A percentile compares a stretch with the other conserved stretches of the same genome.
These are phyloP conservation scores for Quercus suber DNA, from an alignment of 306 rosid species.

Conservation along the genomic window DNA sequence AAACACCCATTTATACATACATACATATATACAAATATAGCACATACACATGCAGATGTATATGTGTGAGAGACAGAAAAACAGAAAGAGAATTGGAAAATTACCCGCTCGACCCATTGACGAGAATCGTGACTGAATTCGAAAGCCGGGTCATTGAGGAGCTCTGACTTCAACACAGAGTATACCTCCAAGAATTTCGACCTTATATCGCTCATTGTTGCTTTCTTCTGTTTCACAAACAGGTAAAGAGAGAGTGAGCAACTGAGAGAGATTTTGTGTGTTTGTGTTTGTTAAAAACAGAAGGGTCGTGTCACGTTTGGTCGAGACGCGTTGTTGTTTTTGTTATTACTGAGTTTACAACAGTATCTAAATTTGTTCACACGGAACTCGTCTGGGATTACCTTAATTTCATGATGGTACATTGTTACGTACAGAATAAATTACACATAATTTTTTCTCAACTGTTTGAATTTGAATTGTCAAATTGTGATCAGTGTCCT, in stretches of 20 bases:
- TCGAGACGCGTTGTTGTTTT: no score
- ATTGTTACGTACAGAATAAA: no score
- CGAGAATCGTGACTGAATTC: conserved; percentile 65
- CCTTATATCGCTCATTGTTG: conserved; percentile 44
- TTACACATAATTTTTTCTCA: no score
- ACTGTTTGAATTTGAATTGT: no score
- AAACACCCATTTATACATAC: background rate
- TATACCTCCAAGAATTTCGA: conserved; percentile 68
- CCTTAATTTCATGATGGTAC: no score
- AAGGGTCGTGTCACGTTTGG: no score
- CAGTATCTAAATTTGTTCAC: no score
- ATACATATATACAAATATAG: background rate
- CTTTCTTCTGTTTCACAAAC: background rate
- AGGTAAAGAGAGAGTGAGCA: background rate
- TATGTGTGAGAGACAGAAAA: background rate
- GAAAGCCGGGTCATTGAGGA: conserved; percentile 70
- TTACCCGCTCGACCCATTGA: conserved; percentile 72
- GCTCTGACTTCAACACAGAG: conserved; percentile 67
- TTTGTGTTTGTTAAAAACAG: no score
- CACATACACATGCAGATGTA: background rate
- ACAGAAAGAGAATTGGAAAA: background rate
- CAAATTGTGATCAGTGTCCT: no score
- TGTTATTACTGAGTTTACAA: no score
- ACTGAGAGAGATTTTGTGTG: no score
- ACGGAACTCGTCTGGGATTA: no score